These are phyloP conservation scores for Trichophyton equinum DNA, from an alignment of 2,329 filamentous ascomycete species.

Conservation along the genomic window DNA sequence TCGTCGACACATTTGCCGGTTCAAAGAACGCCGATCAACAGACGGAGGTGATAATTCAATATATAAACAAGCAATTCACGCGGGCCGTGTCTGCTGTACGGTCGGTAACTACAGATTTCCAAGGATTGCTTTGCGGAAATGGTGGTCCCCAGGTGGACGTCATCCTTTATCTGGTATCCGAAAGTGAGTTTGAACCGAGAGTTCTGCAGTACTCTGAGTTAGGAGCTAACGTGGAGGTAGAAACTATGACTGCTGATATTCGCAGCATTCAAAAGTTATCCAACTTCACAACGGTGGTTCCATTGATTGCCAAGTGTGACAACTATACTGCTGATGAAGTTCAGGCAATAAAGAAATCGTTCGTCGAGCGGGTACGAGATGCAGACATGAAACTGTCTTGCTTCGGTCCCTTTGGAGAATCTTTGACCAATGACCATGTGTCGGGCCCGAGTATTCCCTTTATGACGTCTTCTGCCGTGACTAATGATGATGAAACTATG, in stretches of 20 bases:
- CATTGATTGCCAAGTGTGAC: slow-evolving; percentile 68
- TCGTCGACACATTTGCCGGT: slow-evolving; percentile 65
- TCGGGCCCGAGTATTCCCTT: slow-evolving; percentile 43
- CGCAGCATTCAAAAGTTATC: slow-evolving; percentile 59
- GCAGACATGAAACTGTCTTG: slow-evolving; percentile 53
- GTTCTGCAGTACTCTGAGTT: not conserved
- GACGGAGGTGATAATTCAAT: slow-evolving; percentile 51
- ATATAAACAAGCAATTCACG: slow-evolving; percentile 58
- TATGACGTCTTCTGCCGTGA: slow-evolving; percentile 62
- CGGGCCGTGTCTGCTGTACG: slow-evolving; percentile 49
- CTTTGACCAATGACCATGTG: slow-evolving; percentile 15
- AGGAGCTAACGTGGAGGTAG: slow-evolving; percentile 24
- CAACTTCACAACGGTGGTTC: slow-evolving; percentile 69
- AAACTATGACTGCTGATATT: slow-evolving; percentile 51
- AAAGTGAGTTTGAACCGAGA: slow-evolving; percentile 41
- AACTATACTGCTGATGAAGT: slow-evolving; percentile 48
- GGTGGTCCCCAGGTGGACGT: slow-evolving; percentile 76
- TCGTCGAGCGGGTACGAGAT: slow-evolving; percentile 21
- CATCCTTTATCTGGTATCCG: slow-evolving; percentile 67
- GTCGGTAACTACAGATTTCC: slow-evolving; percentile 60
- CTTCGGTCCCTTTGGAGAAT: slow-evolving; percentile 40
- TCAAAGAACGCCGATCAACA: slow-evolving; percentile 39
- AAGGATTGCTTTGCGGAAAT: slow-evolving; percentile 65
- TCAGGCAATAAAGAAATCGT: slow-evolving; percentile 44
- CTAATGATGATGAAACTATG: slow-evolving; percentile 67